These are phyloP conservation scores for Taphrina deformans DNA, from an alignment of 1,139 yeast genomes.

Conservation along the genomic window DNA sequence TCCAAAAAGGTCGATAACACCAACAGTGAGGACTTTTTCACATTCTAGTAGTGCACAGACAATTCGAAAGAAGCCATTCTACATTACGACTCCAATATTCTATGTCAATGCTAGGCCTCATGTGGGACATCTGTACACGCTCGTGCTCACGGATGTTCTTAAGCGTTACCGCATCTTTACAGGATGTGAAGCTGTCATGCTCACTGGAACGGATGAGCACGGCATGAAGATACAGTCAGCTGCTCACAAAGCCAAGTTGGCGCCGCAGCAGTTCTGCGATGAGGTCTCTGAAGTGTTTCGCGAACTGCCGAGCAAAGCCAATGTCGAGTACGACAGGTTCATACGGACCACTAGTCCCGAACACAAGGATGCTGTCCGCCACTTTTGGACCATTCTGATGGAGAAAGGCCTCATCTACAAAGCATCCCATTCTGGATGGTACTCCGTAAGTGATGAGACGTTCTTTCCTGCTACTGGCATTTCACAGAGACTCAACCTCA, in stretches of 20 bases:
- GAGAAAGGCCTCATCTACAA: constrained; percentile 69
- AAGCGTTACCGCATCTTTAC: constrained; percentile 66
- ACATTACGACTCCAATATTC: constrained; percentile 88
- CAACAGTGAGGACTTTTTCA: background rate
- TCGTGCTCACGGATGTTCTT: constrained; percentile 77
- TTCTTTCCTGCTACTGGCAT: constrained; percentile 84
- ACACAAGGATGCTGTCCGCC: constrained; percentile 63
- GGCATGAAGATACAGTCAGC: constrained; percentile 77
- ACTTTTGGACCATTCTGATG: constrained; percentile 66
- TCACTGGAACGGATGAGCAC: constrained; percentile 97
- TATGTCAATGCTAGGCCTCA: constrained; percentile 96
- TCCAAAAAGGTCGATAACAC: no score
- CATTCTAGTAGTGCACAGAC: background rate
- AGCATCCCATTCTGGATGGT: constrained; percentile 91
- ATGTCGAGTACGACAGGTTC: constrained; percentile 69
- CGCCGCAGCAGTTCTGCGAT: constrained; percentile 73
- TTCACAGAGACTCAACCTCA: constrained; percentile 50
- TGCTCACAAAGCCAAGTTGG: constrained; percentile 58
- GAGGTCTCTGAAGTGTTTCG: constrained; percentile 64
- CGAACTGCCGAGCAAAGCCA: constrained; percentile 57
- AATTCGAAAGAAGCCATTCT: constrained; percentile 45
- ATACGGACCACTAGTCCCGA: constrained; percentile 88
- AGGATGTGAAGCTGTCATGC: constrained; percentile 54
- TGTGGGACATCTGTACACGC: constrained; percentile 86
- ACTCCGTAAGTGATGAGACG: constrained; percentile 90